Evolutionary conservation across 2,329 filamentous ascomycete genomes (phyloP).

Genomic region (Arachnomyces sp.): DNA sequence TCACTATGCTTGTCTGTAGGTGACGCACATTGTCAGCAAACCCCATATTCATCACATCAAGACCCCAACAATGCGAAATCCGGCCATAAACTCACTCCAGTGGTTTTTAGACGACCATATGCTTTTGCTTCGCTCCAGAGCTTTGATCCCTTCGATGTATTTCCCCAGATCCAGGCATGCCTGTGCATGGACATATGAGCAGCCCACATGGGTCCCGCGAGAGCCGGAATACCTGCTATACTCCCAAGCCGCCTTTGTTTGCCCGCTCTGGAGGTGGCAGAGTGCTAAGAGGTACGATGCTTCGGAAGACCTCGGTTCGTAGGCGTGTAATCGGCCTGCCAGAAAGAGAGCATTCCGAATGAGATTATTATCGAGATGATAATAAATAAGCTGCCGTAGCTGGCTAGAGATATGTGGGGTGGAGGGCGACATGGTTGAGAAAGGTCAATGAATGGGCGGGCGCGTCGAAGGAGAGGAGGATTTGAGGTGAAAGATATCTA

Average conservation of each 20-base stretch:
- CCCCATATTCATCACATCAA: slow-evolving; percentile 1
- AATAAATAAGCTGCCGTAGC: slow-evolving; percentile 58
- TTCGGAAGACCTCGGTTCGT: slow-evolving; percentile 73
- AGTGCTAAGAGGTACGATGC: slow-evolving; percentile 74
- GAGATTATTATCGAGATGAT: slow-evolving; percentile 80
- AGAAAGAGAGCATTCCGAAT: slow-evolving; percentile 89
- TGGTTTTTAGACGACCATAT: slow-evolving; percentile 67
- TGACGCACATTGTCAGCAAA: slow-evolving; percentile 3
- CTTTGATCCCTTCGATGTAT: slow-evolving; percentile 70
- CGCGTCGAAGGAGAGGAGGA: slow-evolving; percentile 3
- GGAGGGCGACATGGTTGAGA: slow-evolving; percentile 45
- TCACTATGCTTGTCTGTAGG: slow-evolving; percentile 61
- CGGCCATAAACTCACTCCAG: slow-evolving; percentile 54
- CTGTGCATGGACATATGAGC: slow-evolving; percentile 85
- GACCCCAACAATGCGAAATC: not conserved
- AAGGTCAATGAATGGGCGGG: slow-evolving; percentile 8
- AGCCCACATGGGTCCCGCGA: slow-evolving; percentile 70
- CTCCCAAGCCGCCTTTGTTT: slow-evolving; percentile 79
- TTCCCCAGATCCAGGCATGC: slow-evolving; percentile 72
- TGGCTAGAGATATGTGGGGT: slow-evolving; percentile 50
- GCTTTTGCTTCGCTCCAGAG: slow-evolving; percentile 72
- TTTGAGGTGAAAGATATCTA: slow-evolving; percentile 3
- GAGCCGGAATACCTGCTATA: slow-evolving; percentile 62
- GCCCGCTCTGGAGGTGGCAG: slow-evolving; percentile 73
- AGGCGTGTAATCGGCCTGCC: slow-evolving; percentile 73